Conservation (phyloP, 2,329 filamentous ascomycete genomes). For the Beauveria bassiana region DNA sequence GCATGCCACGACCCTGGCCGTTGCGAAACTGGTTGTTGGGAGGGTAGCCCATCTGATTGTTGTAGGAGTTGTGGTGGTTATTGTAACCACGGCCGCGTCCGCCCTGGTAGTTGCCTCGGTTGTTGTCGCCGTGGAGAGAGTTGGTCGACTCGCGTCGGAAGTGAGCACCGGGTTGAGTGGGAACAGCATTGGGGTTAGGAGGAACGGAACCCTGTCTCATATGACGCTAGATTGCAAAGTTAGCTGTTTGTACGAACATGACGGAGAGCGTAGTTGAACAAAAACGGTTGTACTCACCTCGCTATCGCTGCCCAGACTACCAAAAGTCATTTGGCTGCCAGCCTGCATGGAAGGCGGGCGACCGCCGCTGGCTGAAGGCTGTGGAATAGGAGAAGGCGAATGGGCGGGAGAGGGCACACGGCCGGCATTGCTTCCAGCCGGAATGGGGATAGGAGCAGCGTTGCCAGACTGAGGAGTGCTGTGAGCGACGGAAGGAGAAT, state of each 20-base stretch:
- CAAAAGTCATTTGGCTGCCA: constrained; percentile 66
- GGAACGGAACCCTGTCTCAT: constrained; percentile 59
- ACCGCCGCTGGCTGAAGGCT: constrained; percentile 74
- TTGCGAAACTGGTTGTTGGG: constrained; percentile 36
- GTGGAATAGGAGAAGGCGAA: constrained; percentile 89
- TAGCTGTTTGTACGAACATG: constrained; percentile 11
- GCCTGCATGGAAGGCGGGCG: constrained; percentile 75
- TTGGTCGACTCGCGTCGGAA: constrained; percentile 81
- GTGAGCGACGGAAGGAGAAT: constrained; percentile 59
- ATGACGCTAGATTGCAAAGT: constrained; percentile 44
- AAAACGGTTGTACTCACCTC: constrained; percentile 53
- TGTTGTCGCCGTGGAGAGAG: constrained; percentile 53
- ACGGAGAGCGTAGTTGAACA: not conserved
- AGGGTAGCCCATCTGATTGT: constrained; percentile 37
- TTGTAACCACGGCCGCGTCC: constrained; percentile 45
- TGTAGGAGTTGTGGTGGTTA: constrained; percentile 30
- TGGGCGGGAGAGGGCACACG: constrained; percentile 75
- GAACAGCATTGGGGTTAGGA: constrained; percentile 52
- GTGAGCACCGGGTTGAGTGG: constrained; percentile 60
- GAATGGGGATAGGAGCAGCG: constrained; percentile 55
- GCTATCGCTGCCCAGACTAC: constrained; percentile 73
- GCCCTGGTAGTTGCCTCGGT: constrained; percentile 47
- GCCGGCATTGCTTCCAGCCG: constrained; percentile 53
- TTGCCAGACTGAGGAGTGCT: constrained; percentile 54
- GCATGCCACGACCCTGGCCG: constrained; percentile 45